phyloP scores from a whole-genome alignment of 2,329 filamentous ascomycete genomes.

The Penicillium olsonii region DNA sequence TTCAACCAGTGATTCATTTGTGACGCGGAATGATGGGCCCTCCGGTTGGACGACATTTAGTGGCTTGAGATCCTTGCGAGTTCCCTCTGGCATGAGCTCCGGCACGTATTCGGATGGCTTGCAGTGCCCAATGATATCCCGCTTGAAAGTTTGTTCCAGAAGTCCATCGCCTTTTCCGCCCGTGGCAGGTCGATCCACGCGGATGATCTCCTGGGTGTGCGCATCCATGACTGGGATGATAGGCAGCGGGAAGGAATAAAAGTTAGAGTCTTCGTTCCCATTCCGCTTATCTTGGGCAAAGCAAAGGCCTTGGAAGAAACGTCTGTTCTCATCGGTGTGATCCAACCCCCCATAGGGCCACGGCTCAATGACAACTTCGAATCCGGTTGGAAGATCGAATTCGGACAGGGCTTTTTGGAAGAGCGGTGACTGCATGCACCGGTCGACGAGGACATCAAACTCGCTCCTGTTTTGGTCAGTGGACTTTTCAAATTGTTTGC shows the following conservation, averaged over 20 bases:
- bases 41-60: slow-evolving; percentile 72
- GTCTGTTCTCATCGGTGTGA: slow-evolving; percentile 46
- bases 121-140: slow-evolving; percentile 56
- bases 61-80: slow-evolving; percentile 62
- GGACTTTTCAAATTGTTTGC: not conserved
- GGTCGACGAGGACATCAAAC: slow-evolving; percentile 50
- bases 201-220: slow-evolving; percentile 55
- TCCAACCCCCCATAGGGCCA: slow-evolving; percentile 60
- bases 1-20: slow-evolving; percentile 43
- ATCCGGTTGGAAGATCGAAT: slow-evolving; percentile 56
- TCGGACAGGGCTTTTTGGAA: slow-evolving; percentile 56
- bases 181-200: slow-evolving; percentile 59
- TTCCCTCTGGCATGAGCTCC: slow-evolving; percentile 47
- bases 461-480: slow-evolving; percentile 38
- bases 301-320: slow-evolving; percentile 56
- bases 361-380: slow-evolving; percentile 58
- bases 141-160: slow-evolving; percentile 40
- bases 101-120: slow-evolving; percentile 54
- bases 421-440: slow-evolving; percentile 53
- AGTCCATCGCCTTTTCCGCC: slow-evolving; percentile 54
- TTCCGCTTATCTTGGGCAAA: slow-evolving; percentile 48
- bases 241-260: slow-evolving; percentile 61
- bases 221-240: slow-evolving; percentile 59
- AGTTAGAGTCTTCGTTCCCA: slow-evolving; percentile 59
- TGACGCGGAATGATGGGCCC: slow-evolving; percentile 63